These are phyloP conservation scores for Drechslera avenae DNA, from an alignment of 2,329 filamentous ascomycete species.

Conservation along the genomic window DNA sequence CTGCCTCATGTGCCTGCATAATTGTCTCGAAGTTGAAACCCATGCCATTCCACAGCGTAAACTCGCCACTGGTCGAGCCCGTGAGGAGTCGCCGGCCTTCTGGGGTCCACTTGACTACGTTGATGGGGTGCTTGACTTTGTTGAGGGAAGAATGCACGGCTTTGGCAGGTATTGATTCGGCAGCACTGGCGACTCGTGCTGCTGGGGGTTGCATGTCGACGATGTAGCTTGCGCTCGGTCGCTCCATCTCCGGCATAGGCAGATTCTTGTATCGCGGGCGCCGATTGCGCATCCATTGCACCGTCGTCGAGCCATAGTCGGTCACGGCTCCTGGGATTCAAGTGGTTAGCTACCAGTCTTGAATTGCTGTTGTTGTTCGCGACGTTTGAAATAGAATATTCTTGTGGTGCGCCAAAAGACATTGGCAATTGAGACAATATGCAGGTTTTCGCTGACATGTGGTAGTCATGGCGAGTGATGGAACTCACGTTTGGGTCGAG, in stretches of 20 bases:
- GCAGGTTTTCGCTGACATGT: not conserved
- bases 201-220: slow-evolving; percentile 89
- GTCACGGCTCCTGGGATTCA: slow-evolving; percentile 76
- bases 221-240: slow-evolving; percentile 87
- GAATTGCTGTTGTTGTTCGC: no score
- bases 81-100: slow-evolving; percentile 91
- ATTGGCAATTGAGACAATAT: not conserved
- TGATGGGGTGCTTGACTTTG: slow-evolving; percentile 97
- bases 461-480: slow-evolving; percentile 4
- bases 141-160: slow-evolving; percentile 98
- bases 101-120: slow-evolving; percentile 96
- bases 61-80: slow-evolving; percentile 94
- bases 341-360: slow-evolving; percentile 1
- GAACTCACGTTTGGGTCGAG: slow-evolving; percentile 46
- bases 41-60: slow-evolving; percentile 98
- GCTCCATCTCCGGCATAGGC: slow-evolving; percentile 75
- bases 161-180: slow-evolving; percentile 89
- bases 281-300: slow-evolving; percentile 88
- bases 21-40: slow-evolving; percentile 99
- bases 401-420: no score
- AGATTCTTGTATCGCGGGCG: slow-evolving; percentile 75
- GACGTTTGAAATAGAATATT: no score
- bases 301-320: slow-evolving; percentile 88
- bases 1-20: slow-evolving; percentile 93
- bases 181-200: slow-evolving; percentile 73